A percentile compares a stretch with the other conserved stretches of the same genome.
Conservation (phyloP, 164 flowering plant species). For the Cinnamomum micranthum region DNA sequence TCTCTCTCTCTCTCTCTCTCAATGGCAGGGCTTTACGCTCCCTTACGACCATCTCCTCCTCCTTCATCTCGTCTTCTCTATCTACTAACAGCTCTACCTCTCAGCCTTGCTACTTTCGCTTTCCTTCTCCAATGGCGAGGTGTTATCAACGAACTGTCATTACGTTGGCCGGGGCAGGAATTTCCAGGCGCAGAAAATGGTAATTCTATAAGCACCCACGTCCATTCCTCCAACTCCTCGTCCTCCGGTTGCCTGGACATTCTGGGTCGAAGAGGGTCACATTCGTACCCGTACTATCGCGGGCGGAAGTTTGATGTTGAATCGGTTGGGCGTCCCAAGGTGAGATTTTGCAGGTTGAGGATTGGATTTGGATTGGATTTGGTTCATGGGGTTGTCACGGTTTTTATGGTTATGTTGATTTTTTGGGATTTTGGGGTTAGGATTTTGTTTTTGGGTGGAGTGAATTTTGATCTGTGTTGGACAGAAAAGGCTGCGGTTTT, state of each 20-base stretch:
- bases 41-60: conserved; percentile 17
- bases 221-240: conserved; percentile 1
- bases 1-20: conserved; percentile 12
- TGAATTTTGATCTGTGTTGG: too few species aligned
- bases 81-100: conserved; percentile 69
- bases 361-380: background rate
- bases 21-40: conserved; percentile 49
- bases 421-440: background rate
- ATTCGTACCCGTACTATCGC: conserved; percentile 55
- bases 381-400: background rate
- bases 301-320: conserved; percentile 57
- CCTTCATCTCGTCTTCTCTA: conserved; percentile 49
- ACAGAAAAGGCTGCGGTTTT: too few species aligned
- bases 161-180: conserved; percentile 54
- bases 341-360: conserved; percentile 9
- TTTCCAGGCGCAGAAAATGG: conserved; percentile 63
- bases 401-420: background rate
- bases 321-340: conserved; percentile 74
- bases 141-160: conserved; percentile 65
- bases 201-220: conserved; percentile 9
- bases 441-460: too few species aligned
- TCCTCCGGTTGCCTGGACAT: conserved; percentile 41
- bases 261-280: conserved; percentile 33
- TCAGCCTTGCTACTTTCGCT: conserved; percentile 71
- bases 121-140: conserved; percentile 91